These are phyloP conservation scores for Xylaria telfairii DNA, from an alignment of 495 filamentous ascomycete genomes.

Conservation along the genomic window DNA sequence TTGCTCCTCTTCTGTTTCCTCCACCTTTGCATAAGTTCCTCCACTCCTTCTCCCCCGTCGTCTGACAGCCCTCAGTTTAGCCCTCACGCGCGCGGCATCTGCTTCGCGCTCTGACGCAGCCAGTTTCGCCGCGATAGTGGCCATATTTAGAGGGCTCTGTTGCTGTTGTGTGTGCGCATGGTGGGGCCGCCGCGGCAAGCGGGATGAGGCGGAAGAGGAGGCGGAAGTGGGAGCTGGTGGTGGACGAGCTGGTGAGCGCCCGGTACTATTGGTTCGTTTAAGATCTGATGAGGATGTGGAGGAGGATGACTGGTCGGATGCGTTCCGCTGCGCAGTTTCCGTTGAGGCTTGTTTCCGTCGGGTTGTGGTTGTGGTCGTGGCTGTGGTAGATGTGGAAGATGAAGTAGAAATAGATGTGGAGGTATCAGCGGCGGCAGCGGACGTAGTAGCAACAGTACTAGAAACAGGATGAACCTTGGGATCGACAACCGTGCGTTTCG, in stretches of 20 bases:
- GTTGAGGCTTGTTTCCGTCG: background rate
- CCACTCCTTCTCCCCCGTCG: constrained; percentile 15
- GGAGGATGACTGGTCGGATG: background rate
- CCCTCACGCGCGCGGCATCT: constrained; percentile 60
- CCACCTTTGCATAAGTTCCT: background rate
- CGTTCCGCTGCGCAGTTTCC: background rate
- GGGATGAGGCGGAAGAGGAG: constrained; percentile 33
- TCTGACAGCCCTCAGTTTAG: constrained; percentile 58
- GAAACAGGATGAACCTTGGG: background rate
- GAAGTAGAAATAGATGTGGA: background rate
- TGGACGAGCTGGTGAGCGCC: constrained; percentile 2
- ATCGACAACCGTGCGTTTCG: background rate
- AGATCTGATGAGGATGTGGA: constrained; percentile 23
- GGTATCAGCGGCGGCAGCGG: background rate
- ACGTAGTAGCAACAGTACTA: background rate
- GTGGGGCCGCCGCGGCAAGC: constrained; percentile 50
- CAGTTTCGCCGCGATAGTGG: constrained; percentile 60
- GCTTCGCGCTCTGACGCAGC: constrained; percentile 62
- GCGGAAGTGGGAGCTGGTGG: constrained; percentile 27
- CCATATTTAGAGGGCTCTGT: constrained; percentile 58
- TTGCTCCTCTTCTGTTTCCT: background rate
- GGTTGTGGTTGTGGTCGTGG: background rate
- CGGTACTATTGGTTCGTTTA: background rate
- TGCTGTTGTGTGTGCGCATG: constrained; percentile 46
- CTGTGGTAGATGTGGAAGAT: background rate